Percentiles rank a stretch among this genome's conserved stretches.
phyloP scores from a whole-genome alignment of 768 basidiomycete species.

The Dioszegia hungarica region DNA sequence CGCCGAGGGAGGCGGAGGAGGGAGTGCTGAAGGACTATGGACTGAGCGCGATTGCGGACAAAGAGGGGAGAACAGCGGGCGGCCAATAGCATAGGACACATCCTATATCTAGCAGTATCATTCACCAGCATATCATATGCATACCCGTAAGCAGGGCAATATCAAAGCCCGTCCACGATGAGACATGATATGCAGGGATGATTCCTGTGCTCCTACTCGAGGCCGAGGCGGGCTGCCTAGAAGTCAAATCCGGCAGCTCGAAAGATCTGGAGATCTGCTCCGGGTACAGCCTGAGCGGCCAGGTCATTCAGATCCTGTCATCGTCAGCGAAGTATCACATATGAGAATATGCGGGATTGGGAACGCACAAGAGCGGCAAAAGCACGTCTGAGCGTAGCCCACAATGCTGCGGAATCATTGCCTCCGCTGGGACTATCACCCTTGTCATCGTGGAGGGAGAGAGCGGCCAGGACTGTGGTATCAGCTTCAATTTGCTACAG shows the following conservation, averaged over 20 bases:
- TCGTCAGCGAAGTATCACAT: background rate
- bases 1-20: constrained; percentile 58
- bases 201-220: too few species aligned
- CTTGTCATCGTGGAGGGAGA: constrained; percentile 29
- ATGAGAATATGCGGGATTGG: background rate
- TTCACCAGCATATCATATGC: too few species aligned
- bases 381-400: constrained; percentile 80
- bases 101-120: too few species aligned
- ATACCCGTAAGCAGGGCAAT: too few species aligned
- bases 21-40: constrained; percentile 43
- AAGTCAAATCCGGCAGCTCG: constrained; percentile 85
- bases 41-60: background rate
- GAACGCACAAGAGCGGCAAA: constrained; percentile 70
- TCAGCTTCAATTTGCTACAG: background rate
- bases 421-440: constrained; percentile 1
- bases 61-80: too few species aligned
- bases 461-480: constrained; percentile 37
- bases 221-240: too few species aligned
- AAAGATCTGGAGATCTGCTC: constrained; percentile 66
- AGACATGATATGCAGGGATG: too few species aligned
- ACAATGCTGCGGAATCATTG: constrained; percentile 66
- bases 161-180: too few species aligned
- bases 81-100: too few species aligned
- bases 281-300: constrained; percentile 66
- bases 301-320: constrained; percentile 72